Base-by-base conservation (phyloP, 2,329 filamentous ascomycete genomes). In the Monosporascus sp. region DNA sequence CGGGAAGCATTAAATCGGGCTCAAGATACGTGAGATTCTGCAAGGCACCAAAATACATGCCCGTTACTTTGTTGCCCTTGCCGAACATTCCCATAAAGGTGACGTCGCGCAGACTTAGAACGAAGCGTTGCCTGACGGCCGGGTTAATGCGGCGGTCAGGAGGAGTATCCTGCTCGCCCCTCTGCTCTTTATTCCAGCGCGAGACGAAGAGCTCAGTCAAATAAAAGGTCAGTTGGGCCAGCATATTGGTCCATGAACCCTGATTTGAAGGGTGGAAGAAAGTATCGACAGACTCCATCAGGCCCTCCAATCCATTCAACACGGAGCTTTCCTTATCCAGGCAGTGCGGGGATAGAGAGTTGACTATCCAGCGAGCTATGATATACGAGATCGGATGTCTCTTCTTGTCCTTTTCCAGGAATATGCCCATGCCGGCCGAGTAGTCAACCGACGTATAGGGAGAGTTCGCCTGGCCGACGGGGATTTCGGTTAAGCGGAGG, bases 241-340 rank as follows among this genome's bases (percentile, higher is more conserved):
- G 76, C 59, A 93, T 88, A 63, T 85, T 91, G 1, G 93, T 96
- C 94, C 94, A 99, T 16, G 77, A 77, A 16, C 94, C 94, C 50
- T 93, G 89, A 69, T 99, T 99, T 2, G 94, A 99, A 2, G 94
- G 94, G 65, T 99, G 94, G 77, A 97, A 99, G 71, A 99, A 99
- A 1, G 94, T 99, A 70, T 99, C 94, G 47, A 97, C 88, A 3
- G 92, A 94, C 69, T 97, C 89, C 61, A 99, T 88, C 50, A 99
- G 78, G 0, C 90, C 93, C 69, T 99, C 93, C 5, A 99, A 80
- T 59, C 89, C 90, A 37, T 87, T 84, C 63, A 99, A 73, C 44
- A 96, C 84, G 1, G 92, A 97, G 52, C 87, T 86, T 31, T 87
- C 79, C n/a, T 84, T 78, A 43, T 89, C 83, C 48, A 95, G 74